Conservation (phyloP, 1,284 basidiomycete species). For the Sporisorium iseilematis-ciliati region DNA sequence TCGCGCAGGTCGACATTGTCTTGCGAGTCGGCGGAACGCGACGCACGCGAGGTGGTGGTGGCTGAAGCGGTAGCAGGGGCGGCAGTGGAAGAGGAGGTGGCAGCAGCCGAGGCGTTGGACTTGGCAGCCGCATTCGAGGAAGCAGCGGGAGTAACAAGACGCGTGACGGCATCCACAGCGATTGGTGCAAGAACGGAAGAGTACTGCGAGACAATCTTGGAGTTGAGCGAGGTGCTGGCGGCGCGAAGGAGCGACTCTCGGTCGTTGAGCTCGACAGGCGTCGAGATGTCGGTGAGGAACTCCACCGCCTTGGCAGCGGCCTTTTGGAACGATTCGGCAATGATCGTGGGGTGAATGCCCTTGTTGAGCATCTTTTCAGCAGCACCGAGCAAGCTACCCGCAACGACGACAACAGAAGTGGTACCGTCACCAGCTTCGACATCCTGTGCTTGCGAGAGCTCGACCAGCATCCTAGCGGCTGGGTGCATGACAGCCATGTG, state of each 20-base stretch:
- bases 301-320: slow-evolving; percentile 94
- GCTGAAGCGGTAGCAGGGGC: slow-evolving; percentile 72
- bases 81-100: slow-evolving; percentile 90
- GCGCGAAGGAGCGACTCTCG: slow-evolving; percentile 87
- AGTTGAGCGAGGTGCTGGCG: slow-evolving; percentile 94
- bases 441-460: slow-evolving; percentile 97
- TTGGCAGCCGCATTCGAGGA: slow-evolving; percentile 19
- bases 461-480: slow-evolving; percentile 95
- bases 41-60: slow-evolving; percentile 13
- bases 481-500: slow-evolving; percentile 98
- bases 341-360: slow-evolving; percentile 94
- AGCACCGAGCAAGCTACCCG: slow-evolving; percentile 90
- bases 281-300: slow-evolving; percentile 91
- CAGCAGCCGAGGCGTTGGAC: slow-evolving; percentile 19
- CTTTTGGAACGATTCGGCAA: slow-evolving; percentile 94
- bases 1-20: slow-evolving; percentile 88
- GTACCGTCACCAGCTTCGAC: slow-evolving; percentile 99
- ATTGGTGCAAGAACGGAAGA: slow-evolving; percentile 97
- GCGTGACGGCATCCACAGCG: slow-evolving; percentile 88
- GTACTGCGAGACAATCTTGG: slow-evolving; percentile 99
- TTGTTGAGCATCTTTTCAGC: slow-evolving; percentile 97
- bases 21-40: slow-evolving; percentile 22
- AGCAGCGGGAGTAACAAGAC: slow-evolving; percentile 51
- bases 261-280: slow-evolving; percentile 91
- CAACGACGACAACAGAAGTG: slow-evolving; percentile 97